phyloP scores from a whole-genome alignment of 2,329 filamentous ascomycete genomes.

The Aspergillus cejpii region DNA sequence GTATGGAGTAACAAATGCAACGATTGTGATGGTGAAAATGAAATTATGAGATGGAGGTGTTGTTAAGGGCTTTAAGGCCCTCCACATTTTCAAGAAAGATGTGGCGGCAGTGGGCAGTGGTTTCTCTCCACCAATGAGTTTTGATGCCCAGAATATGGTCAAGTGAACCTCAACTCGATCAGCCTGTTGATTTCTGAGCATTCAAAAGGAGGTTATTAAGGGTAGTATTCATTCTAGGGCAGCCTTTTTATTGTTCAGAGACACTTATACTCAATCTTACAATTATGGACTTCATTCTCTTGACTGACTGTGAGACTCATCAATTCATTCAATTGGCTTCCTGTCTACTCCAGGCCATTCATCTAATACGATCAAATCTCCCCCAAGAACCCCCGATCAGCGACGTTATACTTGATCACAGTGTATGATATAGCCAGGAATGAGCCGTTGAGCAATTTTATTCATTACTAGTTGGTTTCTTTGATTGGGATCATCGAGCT shows the following conservation, averaged over 20 bases:
- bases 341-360: constrained; percentile 10
- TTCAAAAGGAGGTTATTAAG: not conserved
- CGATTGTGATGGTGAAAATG: not conserved
- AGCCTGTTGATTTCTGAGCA: not conserved
- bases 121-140: constrained; percentile 11
- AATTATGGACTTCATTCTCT: not conserved
- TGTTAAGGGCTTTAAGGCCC: constrained; percentile 1
- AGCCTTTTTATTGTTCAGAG: too few relatives aligned
- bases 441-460: not conserved
- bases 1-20: not conserved
- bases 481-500: constrained; percentile 22
- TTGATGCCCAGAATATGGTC: constrained; percentile 14
- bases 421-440: not conserved
- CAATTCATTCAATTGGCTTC: constrained; percentile 3
- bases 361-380: not conserved
- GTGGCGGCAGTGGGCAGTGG: constrained; percentile 23
- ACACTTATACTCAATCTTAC: not conserved
- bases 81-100: constrained; percentile 28
- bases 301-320: too few relatives aligned
- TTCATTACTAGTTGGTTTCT: constrained; percentile 11
- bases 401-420: not conserved
- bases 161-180: not conserved
- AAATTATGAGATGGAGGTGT: not conserved
- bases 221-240: too few relatives aligned
- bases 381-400: not conserved